Base-by-base conservation (phyloP, 352 stramenopile species). In the Discostella stelligera region DNA sequence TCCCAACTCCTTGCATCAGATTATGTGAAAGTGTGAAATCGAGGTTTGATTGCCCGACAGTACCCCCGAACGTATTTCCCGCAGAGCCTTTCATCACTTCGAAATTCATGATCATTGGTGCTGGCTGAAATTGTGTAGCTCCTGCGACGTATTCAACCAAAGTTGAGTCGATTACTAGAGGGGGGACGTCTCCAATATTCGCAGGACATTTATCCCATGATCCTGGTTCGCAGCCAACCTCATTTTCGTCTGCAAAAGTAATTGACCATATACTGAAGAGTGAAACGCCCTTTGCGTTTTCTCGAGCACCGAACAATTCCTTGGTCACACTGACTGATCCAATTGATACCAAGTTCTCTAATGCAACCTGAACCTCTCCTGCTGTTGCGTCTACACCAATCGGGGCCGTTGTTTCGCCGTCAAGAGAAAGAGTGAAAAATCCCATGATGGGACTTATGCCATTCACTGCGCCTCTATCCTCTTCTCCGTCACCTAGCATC, bases 251-350 rank as follows among this genome's bases (percentile, higher is more conserved):
- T 71, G 87, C 66, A 85, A 94, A 94, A 1, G 75, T 82, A 9
- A 94, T 71, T 13, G 73, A 87, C 85, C 87, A 94, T 65, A 82
- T 61, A 21, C 41, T 62, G 25, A 80, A 74, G 21, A 72, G 11
- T 6, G 71, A 79, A 55, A 23, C 89, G 62, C 61, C 74, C 54
- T 52, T 56, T 50, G n/a, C 60, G 16, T 56, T 63, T 32, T 30
- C 49, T 37, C 70, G 77, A 41, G 89, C 71, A 30, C 68, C 73
- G 64, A 78, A 52, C 16, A 74, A 59, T 69, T 89, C 83, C 87
- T 44, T 98, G 88, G 50, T 89, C 69, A 98, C 94, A 55, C 97
- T 92, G 0, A 98, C 95, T 1, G 89, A 78, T 6, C 93, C 92
- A 14, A 98, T 75, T 0, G 93, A 91, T 3, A 90, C 74, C 18